A percentile compares a stretch with the other conserved stretches of the same genome.
phyloP scores from a whole-genome alignment of 164 flowering plant genomes.

The Dillenia suffruticosa region DNA sequence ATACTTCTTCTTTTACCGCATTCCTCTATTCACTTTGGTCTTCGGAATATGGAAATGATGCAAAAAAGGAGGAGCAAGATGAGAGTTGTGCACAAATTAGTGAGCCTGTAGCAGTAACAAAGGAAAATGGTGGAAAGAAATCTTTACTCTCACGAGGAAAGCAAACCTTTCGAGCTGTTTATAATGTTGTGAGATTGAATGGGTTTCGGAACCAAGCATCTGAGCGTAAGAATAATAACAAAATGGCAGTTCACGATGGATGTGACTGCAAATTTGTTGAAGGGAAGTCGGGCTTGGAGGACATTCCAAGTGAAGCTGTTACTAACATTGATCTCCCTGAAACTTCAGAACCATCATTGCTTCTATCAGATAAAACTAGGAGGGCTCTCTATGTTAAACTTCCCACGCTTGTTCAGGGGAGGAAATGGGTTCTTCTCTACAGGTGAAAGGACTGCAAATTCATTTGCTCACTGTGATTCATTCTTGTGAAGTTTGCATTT shows the following conservation, averaged over 20 bases:
- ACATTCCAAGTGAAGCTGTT: constrained; percentile 22
- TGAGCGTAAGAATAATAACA: constrained; percentile 28
- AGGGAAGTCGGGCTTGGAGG: constrained; percentile 38
- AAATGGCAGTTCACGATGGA: constrained; percentile 24
- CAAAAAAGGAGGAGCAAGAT: constrained; percentile 23
- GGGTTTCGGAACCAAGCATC: constrained; percentile 40
- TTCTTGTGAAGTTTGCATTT: background rate
- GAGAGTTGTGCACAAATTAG: constrained; percentile 17
- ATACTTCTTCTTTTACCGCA: constrained; percentile 91
- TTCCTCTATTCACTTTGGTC: constrained; percentile 74
- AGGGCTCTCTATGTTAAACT: constrained; percentile 58
- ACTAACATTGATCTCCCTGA: constrained; percentile 41
- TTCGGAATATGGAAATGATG: constrained; percentile 37
- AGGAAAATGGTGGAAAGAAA: constrained; percentile 42
- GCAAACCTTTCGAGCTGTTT: constrained; percentile 48
- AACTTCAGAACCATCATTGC: constrained; percentile 76
- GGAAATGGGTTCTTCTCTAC: constrained; percentile 86
- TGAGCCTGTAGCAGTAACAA: constrained; percentile 24
- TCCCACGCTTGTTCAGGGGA: constrained; percentile 79
- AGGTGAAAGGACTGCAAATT: constrained; percentile 35
- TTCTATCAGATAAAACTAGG: constrained; percentile 66
- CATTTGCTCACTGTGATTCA: background rate
- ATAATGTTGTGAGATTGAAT: constrained; percentile 48
- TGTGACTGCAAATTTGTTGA: constrained; percentile 25
- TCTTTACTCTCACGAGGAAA: constrained; percentile 70